Conservation (phyloP, 108 stramenopile genomes). For the Schizochytrium sp. region DNA sequence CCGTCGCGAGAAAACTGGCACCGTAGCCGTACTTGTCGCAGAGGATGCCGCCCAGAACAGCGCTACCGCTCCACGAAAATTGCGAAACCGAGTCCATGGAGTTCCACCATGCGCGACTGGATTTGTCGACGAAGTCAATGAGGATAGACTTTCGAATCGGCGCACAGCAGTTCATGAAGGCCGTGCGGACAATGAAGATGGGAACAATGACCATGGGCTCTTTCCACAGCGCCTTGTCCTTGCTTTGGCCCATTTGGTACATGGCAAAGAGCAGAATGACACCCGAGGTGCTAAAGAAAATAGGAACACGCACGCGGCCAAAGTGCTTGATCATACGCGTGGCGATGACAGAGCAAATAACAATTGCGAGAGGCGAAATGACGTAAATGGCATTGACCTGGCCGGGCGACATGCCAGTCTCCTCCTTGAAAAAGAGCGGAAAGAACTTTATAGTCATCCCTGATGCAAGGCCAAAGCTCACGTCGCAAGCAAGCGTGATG, state of each 20-base stretch:
- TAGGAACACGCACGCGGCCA: slow-evolving; percentile 38
- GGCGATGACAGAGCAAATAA: slow-evolving; percentile 28
- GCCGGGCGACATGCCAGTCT: slow-evolving; percentile 46
- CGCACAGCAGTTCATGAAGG: slow-evolving; percentile 22
- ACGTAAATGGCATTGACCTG: slow-evolving; percentile 52
- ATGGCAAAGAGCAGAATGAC: background rate
- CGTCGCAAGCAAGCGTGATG: background rate
- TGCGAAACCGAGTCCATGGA: background rate
- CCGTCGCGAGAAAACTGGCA: background rate
- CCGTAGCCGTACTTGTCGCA: slow-evolving; percentile 13
- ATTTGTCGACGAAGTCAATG: background rate
- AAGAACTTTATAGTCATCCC: slow-evolving; percentile 69
- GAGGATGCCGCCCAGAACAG: slow-evolving; percentile 2
- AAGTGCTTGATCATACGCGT: slow-evolving; percentile 28
- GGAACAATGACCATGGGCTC: slow-evolving; percentile 33
- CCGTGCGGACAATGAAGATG: slow-evolving; percentile 21
- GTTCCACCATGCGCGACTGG: background rate
- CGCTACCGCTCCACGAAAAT: background rate
- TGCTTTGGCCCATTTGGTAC: background rate
- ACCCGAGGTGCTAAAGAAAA: background rate
- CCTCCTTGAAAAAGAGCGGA: slow-evolving; percentile 55
- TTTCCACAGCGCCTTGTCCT: background rate
- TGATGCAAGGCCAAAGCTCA: slow-evolving; percentile 40
- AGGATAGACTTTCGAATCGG: slow-evolving; percentile 4
- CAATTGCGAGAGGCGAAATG: slow-evolving; percentile 40